A percentile compares a stretch with the other conserved stretches of the same genome.
These are phyloP conservation scores for Trichophyton equinum DNA, from an alignment of 2,329 filamentous ascomycete species.

Conservation along the genomic window DNA sequence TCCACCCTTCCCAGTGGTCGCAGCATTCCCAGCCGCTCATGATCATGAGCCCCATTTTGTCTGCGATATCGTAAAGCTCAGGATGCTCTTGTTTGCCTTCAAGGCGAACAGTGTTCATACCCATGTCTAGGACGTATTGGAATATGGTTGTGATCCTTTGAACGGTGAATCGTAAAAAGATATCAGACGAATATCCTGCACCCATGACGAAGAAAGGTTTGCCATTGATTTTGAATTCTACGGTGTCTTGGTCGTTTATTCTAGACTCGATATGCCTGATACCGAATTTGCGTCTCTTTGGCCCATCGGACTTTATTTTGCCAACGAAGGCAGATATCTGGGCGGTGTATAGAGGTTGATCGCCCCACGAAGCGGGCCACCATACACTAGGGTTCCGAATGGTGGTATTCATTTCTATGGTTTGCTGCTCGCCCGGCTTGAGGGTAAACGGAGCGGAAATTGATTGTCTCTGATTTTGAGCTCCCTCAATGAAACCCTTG, in stretches of 20 bases:
- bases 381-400: conserved; percentile 4
- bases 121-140: conserved; percentile 46
- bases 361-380: conserved; percentile 6
- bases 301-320: conserved; percentile 24
- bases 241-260: conserved; percentile 44
- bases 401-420: conserved; percentile 27
- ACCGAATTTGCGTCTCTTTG: conserved; percentile 34
- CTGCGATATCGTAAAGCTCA: conserved; percentile 47
- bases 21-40: conserved; percentile 55
- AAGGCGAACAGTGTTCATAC: conserved; percentile 50
- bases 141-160: conserved; percentile 39
- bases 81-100: conserved; percentile 55
- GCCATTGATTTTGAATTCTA: conserved; percentile 44
- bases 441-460: conserved; percentile 29
- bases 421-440: conserved; percentile 26
- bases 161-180: conserved; percentile 47
- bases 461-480: conserved; percentile 5
- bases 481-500: conserved; percentile 15
- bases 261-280: conserved; percentile 43
- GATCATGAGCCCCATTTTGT: conserved; percentile 49
- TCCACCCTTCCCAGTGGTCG: conserved; percentile 56
- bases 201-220: conserved; percentile 49
- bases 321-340: conserved; percentile 20
- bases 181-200: conserved; percentile 48
- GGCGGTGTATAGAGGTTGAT: conserved; percentile 16